These are phyloP conservation scores for Mrakia gelida DNA, from an alignment of 768 basidiomycete species.

Conservation along the genomic window DNA sequence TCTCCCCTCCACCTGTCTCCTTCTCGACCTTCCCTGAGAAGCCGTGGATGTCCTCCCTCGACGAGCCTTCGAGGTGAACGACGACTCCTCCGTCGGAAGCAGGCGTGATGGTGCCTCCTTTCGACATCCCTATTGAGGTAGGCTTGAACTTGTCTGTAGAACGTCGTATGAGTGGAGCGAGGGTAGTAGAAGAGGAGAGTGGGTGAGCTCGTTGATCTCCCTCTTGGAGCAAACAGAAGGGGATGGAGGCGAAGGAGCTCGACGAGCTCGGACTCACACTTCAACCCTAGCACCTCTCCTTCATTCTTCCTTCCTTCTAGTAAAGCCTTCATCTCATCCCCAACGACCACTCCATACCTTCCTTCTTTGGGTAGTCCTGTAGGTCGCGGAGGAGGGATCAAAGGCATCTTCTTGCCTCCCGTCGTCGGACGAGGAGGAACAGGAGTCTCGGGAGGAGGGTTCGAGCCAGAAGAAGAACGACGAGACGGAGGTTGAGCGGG, in stretches of 20 bases:
- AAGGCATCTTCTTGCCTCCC: conserved; percentile 7
- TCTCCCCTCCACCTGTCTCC: not conserved
- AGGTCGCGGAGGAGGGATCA: conserved; percentile 11
- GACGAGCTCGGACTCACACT: not conserved
- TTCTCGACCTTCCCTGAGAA: conserved; percentile 27
- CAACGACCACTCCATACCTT: not conserved
- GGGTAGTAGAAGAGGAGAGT: not conserved
- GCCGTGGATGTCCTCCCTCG: conserved; percentile 19
- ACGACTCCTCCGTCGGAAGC: not conserved
- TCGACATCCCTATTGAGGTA: not conserved
- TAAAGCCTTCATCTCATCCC: not conserved
- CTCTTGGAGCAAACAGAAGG: not conserved
- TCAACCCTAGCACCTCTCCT: not conserved
- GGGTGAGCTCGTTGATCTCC: not conserved
- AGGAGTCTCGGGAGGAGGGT: not conserved
- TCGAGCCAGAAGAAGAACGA: not conserved
- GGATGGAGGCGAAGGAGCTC: not conserved
- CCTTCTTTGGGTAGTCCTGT: not conserved
- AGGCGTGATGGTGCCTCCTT: conserved; percentile 19
- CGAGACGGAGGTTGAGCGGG: not conserved
- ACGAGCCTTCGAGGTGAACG: conserved; percentile 20
- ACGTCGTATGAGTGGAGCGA: not conserved
- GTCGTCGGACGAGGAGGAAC: not conserved
- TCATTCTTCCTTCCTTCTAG: not conserved
- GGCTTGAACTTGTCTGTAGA: conserved; percentile 18